Evolutionary conservation across 2,329 filamentous ascomycete species (phyloP), one percentile per base, ranked within the genome.

Genomic region (Ceratocystis smalleyi): DNA sequence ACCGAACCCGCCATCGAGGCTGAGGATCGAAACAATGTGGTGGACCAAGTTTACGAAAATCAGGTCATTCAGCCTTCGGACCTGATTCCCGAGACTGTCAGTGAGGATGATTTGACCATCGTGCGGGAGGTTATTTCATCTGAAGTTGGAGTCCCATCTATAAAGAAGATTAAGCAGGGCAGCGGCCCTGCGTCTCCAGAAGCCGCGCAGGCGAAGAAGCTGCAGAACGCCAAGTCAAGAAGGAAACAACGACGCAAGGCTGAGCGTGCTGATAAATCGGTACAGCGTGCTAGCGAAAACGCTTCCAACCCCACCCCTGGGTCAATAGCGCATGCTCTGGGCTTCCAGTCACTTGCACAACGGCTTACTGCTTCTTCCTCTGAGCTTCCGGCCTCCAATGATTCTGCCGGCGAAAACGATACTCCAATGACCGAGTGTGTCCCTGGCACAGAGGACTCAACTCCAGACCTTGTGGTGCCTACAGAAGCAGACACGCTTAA

Each of bases 401-500:
- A 19, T 8, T 7, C 12, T n/a, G n/a, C 30, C 15, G 6, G 6
- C 15, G 17, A 7, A 32, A 12, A 47, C 24, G 43, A 35, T 24
- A 15, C n/a, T 15, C 17, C 54, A 15, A 30, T 32, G 0, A 3
- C 30, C 15, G 27, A 57, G 35, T 57, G n/a, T 57, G 8, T n/a
- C 32, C 1, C 62, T 22, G 7, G 15, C 5, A 3, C n/a, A n/a
- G 35, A 64, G 55, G 27, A 32, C 17, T 10, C 3, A 15, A 1
- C 27, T 15, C 35, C 57, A 45, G 51, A 32, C 19, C 1, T 1
- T 4, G 15, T 4, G 32, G 17, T 8, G 3, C 32, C 5, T 12
- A 32, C 59, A 4, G 59, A 61, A n/a, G 43, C 59, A n/a, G 62
- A 66, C 8, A 32, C 49, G 40, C 43, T 66, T 19, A 66, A 64